Conservation (phyloP, 192 early-diverging fungal genomes). For the Coemansia asiatica region DNA sequence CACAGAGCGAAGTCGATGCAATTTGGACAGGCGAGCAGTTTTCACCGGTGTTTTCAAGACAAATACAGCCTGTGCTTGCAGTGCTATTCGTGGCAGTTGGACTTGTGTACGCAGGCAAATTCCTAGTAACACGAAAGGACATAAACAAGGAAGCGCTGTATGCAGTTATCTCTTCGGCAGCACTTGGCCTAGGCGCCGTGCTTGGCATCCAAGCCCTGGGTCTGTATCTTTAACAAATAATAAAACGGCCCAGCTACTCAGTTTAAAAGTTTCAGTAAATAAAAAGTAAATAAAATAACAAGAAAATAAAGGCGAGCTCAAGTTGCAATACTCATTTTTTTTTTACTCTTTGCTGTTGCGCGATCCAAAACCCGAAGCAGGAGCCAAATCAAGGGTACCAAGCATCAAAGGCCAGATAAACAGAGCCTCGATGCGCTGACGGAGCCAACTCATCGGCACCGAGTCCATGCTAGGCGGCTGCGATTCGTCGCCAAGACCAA, state of each 20-base stretch:
- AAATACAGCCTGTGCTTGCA: constrained; percentile 34
- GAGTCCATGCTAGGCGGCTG: constrained; percentile 28
- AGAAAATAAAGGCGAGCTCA: not conserved
- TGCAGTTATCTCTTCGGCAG: constrained; percentile 34
- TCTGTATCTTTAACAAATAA: constrained; percentile 26
- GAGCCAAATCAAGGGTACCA: constrained; percentile 33
- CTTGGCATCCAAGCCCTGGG: constrained; percentile 38
- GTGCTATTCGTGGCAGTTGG: constrained; percentile 28
- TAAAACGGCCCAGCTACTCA: too few relatives aligned
- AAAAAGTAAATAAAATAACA: not conserved
- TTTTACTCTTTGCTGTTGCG: not conserved
- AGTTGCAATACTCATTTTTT: not conserved
- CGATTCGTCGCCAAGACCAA: constrained; percentile 37
- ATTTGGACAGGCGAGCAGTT: constrained; percentile 39
- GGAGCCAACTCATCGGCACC: constrained; percentile 37
- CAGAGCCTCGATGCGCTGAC: constrained; percentile 48
- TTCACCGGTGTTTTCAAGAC: constrained; percentile 25
- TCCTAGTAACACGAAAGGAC: constrained; percentile 28
- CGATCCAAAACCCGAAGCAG: not conserved
- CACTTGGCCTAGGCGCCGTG: constrained; percentile 42
- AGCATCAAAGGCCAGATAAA: constrained; percentile 54
- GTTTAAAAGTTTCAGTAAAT: too few relatives aligned
- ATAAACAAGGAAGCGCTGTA: constrained; percentile 23
- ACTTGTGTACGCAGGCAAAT: constrained; percentile 42
- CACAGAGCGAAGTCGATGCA: constrained; percentile 22